Evolutionary conservation across 345 rosid genomes (phyloP).

Genomic region (Raphanus sativus): DNA sequence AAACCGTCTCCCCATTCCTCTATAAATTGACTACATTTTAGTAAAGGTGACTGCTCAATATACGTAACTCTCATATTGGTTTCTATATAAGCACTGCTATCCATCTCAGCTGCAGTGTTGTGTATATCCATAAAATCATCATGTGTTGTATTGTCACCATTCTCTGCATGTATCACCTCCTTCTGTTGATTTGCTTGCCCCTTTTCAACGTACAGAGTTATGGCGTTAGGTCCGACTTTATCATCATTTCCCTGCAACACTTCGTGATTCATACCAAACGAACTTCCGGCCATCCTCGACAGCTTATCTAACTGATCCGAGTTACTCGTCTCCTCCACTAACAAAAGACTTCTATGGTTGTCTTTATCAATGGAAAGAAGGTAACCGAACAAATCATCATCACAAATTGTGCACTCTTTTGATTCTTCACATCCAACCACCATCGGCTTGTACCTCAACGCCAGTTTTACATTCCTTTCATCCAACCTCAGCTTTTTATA

Average conservation of each 20-base stretch:
- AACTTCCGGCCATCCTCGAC: not conserved
- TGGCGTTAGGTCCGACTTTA: no score
- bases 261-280: not conserved
- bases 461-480: not conserved
- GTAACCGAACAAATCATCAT: not conserved
- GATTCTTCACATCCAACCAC: not conserved
- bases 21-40: no score
- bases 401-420: not conserved
- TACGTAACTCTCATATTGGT: no score
- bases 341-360: not conserved
- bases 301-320: not conserved
- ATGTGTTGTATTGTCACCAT: no score
- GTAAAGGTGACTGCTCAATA: no score
- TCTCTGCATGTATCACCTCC: no score
- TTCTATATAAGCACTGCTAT: no score
- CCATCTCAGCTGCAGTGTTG: no score
- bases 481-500: no score
- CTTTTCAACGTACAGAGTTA: no score
- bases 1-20: no score
- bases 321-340: not conserved
- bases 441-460: not conserved
- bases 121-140: no score
- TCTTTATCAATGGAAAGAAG: not conserved
- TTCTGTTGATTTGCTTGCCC: not conserved
- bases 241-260: not conserved